A percentile compares a stretch with the other conserved stretches of the same genome.
Conservation (phyloP, 2,329 filamentous ascomycete species). For the Colletotrichum nymphaeae region DNA sequence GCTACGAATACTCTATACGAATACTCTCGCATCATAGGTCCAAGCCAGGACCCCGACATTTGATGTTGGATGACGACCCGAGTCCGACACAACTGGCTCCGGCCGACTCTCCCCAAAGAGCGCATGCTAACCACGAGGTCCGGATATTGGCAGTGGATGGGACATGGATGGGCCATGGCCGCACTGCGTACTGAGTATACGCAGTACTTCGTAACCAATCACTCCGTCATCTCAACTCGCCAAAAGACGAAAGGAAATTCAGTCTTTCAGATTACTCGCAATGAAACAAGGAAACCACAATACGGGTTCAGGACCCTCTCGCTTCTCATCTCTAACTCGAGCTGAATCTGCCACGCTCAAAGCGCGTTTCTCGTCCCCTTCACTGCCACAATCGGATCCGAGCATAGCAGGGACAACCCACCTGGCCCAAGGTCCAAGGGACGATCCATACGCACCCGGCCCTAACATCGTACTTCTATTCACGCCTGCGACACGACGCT, state of each 20-base stretch:
- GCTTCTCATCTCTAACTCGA: constrained; percentile 20
- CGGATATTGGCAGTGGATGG: constrained; percentile 31
- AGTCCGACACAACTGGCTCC: constrained; percentile 3
- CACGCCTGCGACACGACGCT: neutral
- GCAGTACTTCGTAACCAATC: neutral
- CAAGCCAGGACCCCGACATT: constrained; percentile 7
- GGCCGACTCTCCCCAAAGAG: constrained; percentile 15
- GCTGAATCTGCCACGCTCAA: constrained; percentile 21
- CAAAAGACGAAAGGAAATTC: neutral
- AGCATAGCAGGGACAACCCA: constrained; percentile 8
- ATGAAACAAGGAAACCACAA: constrained; percentile 19
- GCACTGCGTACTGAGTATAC: neutral
- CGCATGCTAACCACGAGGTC: constrained; percentile 14
- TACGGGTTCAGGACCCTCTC: constrained; percentile 18
- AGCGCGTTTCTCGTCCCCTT: constrained; percentile 14
- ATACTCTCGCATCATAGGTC: neutral
- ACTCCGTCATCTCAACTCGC: constrained; percentile 2
- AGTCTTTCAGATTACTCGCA: neutral
- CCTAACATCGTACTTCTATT: neutral
- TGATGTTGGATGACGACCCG: constrained; percentile 15
- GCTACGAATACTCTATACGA: neutral
- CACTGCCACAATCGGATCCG: constrained; percentile 4
- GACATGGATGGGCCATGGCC: constrained; percentile 8
- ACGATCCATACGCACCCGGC: constrained; percentile 1
- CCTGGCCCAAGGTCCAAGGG: neutral